phyloP scores from a whole-genome alignment of 2,329 filamentous ascomycete species.

The Exophiala alcalophila region DNA sequence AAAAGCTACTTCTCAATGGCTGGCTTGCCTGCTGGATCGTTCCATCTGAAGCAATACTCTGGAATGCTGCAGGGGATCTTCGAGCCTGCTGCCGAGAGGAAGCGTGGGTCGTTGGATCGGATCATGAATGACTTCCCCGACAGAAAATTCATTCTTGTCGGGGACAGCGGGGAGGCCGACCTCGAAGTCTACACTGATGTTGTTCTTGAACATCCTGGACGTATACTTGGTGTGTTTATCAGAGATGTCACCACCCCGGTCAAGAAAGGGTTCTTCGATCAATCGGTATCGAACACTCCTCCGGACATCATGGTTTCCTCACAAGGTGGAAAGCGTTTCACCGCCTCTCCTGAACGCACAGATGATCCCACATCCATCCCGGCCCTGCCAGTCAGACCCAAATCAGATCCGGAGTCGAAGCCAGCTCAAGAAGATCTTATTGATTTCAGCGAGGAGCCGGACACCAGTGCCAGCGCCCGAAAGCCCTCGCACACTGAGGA shows the following conservation, averaged over 20 bases:
- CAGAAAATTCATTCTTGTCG: slow-evolving; percentile 83
- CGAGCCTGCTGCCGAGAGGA: slow-evolving; percentile 91
- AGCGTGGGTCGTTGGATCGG: slow-evolving; percentile 80
- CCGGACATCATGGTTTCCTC: slow-evolving; percentile 30
- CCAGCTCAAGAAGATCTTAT: slow-evolving; percentile 36
- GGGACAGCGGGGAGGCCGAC: slow-evolving; percentile 95
- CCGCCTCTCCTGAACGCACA: slow-evolving; percentile 1
- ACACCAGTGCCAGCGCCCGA: slow-evolving; percentile 26
- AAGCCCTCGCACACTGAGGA: slow-evolving; percentile 15
- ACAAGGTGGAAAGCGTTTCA: slow-evolving; percentile 21
- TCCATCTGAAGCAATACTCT: slow-evolving; percentile 93
- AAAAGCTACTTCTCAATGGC: slow-evolving; percentile 79
- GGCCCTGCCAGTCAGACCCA: slow-evolving; percentile 39
- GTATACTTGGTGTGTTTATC: slow-evolving; percentile 86
- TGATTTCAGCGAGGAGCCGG: slow-evolving; percentile 39
- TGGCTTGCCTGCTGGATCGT: slow-evolving; percentile 79
- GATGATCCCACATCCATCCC: slow-evolving; percentile 37
- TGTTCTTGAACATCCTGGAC: slow-evolving; percentile 76
- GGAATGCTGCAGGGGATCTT: slow-evolving; percentile 98
- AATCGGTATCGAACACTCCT: slow-evolving; percentile 44
- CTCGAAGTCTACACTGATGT: slow-evolving; percentile 95
- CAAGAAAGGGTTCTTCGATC: slow-evolving; percentile 73
- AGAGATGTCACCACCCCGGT: slow-evolving; percentile 86
- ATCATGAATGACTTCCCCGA: slow-evolving; percentile 87
- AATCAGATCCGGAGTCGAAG: slow-evolving; percentile 29